Base-by-base conservation (phyloP, 768 basidiomycete species). In the Panellus pusillus region DNA sequence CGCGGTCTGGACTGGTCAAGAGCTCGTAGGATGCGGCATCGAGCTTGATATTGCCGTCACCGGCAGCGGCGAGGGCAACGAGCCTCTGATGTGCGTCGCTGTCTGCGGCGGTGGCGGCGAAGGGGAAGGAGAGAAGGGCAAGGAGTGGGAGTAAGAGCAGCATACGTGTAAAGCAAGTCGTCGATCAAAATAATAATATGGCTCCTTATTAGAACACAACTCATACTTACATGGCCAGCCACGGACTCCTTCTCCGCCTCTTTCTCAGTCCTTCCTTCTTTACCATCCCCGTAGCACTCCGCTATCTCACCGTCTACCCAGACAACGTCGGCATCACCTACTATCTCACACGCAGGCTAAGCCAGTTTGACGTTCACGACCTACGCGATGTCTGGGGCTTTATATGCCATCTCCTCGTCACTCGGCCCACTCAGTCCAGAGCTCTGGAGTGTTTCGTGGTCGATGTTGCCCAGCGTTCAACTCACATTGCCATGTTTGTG, bases 391-490 rank as follows among this genome's bases (percentile, higher is more conserved):
- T 91, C 56, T 93, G 91, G 91, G 89, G 90, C 19, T 92, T 93
- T 69, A 77, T 93, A 71, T 93, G 96, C 70, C 94, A 99, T 74
- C 83, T 99, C 35, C 84, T 98, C 52, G 84, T 98, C 47, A 97
- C 96, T 4, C 83, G 90, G 50, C 93, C 95, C 1, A 91, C 95
- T 6, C 84, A 86, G 64, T 97, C 94, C 2, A 82, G 89, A 47
- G 97, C 97, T 13, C 77, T 99, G 45, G 96, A 99, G 72, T 89
- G 86, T 58, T 98, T 98, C 67, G 89, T 99, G 37, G 80, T 95
- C 27, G 89, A 95, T 49, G 79, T 87, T 51, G 88, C 89, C 4
- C 89, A 93, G 66, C 85, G 87, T 61, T 96, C 93, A 31, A 94
- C 95, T 0, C 97, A 98, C 70, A 84, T 98, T 47, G 93, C 94